These are phyloP conservation scores for Pseudozyma thailandica DNA, from an alignment of 1,284 basidiomycete species.

Conservation along the genomic window DNA sequence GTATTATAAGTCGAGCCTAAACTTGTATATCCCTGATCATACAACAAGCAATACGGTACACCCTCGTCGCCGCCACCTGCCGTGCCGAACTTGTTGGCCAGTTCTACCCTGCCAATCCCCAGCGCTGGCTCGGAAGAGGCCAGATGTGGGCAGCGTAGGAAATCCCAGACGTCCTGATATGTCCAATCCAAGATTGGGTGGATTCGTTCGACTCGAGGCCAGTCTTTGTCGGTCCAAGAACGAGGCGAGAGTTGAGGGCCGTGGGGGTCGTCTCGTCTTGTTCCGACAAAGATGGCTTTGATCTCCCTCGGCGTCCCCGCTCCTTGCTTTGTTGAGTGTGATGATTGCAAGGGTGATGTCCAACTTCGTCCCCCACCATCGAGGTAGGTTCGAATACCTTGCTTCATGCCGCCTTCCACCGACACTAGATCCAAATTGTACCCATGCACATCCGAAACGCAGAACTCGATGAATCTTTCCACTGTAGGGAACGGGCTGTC, in stretches of 20 bases:
- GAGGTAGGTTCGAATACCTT: slow-evolving; percentile 79
- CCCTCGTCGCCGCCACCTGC: slow-evolving; percentile 43
- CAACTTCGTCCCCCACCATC: slow-evolving; percentile 69
- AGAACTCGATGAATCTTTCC: slow-evolving; percentile 82
- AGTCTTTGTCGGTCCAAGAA: slow-evolving; percentile 71
- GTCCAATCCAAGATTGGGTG: slow-evolving; percentile 97
- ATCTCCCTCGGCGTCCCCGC: slow-evolving; percentile 67
- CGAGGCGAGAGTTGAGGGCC: slow-evolving; percentile 70
- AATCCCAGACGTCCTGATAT: slow-evolving; percentile 89
- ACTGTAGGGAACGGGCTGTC: slow-evolving; percentile 86
- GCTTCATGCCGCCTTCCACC: slow-evolving; percentile 83
- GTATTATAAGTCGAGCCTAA: slow-evolving; percentile 95
- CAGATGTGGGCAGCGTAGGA: slow-evolving; percentile 79
- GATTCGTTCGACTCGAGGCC: slow-evolving; percentile 89
- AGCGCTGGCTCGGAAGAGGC: slow-evolving; percentile 55
- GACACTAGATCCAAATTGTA: slow-evolving; percentile 85
- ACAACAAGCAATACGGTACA: slow-evolving; percentile 80
- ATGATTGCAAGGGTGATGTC: slow-evolving; percentile 1
- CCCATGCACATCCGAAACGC: slow-evolving; percentile 69
- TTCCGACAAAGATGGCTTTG: slow-evolving; percentile 87
- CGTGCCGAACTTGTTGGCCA: slow-evolving; percentile 15
- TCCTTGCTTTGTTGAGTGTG: background rate
- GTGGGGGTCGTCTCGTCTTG: slow-evolving; percentile 87
- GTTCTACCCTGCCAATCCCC: slow-evolving; percentile 52
- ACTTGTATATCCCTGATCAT: slow-evolving; percentile 95